Percentiles rank a stretch among this genome's conserved stretches.
These are phyloP conservation scores for Sporisorium scitamineum DNA, from an alignment of 1,284 basidiomycete species.

Conservation along the genomic window DNA sequence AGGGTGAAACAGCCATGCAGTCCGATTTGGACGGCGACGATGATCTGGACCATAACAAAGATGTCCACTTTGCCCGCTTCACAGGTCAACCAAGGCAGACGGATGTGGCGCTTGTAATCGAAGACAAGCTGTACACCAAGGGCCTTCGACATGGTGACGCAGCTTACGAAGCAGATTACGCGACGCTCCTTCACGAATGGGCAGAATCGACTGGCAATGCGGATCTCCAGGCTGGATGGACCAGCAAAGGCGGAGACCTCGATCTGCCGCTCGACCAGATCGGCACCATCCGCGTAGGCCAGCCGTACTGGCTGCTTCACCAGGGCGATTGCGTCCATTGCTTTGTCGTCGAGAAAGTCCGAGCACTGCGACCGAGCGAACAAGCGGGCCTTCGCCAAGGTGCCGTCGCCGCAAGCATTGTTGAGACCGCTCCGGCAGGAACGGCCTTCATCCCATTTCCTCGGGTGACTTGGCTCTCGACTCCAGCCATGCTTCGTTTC, in stretches of 20 bases:
- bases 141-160: constrained; percentile 22
- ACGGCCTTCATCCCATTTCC: constrained; percentile 20
- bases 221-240: constrained; percentile 8
- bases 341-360: constrained; percentile 40
- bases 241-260: constrained; percentile 20
- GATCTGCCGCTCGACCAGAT: constrained; percentile 26
- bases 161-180: constrained; percentile 27
- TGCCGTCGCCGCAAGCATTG: neutral
- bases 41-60: constrained; percentile 4
- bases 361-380: constrained; percentile 40
- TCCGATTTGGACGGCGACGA: neutral
- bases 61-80: constrained; percentile 22
- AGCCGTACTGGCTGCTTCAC: constrained; percentile 49
- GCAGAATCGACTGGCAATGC: constrained; percentile 4
- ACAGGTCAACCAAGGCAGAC: constrained; percentile 36
- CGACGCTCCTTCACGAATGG: constrained; percentile 25
- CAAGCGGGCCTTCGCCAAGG: constrained; percentile 1
- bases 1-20: neutral
- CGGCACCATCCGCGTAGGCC: constrained; percentile 20
- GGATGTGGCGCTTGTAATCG: constrained; percentile 32
- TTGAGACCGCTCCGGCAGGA: constrained; percentile 8
- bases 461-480: constrained; percentile 42
- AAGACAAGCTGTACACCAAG: constrained; percentile 33
- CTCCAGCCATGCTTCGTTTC: constrained; percentile 45
- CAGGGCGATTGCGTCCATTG: constrained; percentile 46